These are phyloP conservation scores for Aspergillus fumigatiaffinis DNA, from an alignment of 2,329 filamentous ascomycete genomes.

Conservation along the genomic window DNA sequence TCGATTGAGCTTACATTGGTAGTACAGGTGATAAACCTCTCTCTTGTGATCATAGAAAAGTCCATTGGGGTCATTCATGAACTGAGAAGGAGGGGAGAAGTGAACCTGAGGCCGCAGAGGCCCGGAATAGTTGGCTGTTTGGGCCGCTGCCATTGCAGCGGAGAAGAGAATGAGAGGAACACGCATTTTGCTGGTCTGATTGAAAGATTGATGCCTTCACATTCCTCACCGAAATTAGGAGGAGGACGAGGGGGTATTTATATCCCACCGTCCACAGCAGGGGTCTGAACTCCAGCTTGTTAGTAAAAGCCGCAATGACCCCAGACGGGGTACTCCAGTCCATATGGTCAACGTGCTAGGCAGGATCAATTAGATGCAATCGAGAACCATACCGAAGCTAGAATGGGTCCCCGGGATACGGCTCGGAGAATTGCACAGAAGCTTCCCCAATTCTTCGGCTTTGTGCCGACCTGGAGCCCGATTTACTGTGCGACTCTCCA, in stretches of 20 bases:
- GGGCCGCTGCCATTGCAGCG: constrained; percentile 1
- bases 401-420: neutral
- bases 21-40: constrained; percentile 62
- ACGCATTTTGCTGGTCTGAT: constrained; percentile 1
- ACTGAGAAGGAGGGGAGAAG: constrained; percentile 26
- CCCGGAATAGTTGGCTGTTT: constrained; percentile 12
- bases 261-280: neutral
- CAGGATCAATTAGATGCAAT: neutral
- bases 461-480: neutral
- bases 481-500: neutral
- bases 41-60: constrained; percentile 53
- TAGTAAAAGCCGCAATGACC: no score
- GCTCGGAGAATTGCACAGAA: neutral
- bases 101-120: constrained; percentile 29
- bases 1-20: constrained; percentile 49
- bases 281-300: neutral
- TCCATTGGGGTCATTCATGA: constrained; percentile 61
- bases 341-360: neutral
- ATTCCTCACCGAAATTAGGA: no score
- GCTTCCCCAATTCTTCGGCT: neutral
- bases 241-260: neutral
- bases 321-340: neutral
- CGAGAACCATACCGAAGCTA: neutral
- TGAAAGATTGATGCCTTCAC: neutral
- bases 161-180: neutral